Evolutionary conservation across 257 asterid species (phyloP).

Genomic region (Nicotiana paniculata): DNA sequence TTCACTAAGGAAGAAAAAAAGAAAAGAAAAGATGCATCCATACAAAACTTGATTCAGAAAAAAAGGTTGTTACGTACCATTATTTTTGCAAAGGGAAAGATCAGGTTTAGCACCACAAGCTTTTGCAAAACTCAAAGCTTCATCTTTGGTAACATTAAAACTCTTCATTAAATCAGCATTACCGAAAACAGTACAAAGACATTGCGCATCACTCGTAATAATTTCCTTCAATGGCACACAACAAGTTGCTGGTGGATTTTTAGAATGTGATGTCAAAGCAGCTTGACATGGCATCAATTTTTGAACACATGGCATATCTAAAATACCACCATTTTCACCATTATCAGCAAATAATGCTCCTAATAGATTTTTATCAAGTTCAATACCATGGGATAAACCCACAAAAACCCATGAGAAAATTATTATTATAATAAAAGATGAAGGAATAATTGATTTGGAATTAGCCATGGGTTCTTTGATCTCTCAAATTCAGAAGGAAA

Average conservation of each 20-base stretch:
- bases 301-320: constrained; percentile 30
- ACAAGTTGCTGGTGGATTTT: constrained; percentile 26
- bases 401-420: constrained; percentile 10
- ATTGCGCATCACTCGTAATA: constrained; percentile 13
- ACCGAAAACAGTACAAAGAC: constrained; percentile 37
- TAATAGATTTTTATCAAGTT: neutral
- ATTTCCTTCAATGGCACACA: constrained; percentile 28
- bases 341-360: neutral
- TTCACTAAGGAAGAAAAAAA: no score
- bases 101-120: constrained; percentile 37
- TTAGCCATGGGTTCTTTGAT: neutral
- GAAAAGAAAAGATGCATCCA: no score
- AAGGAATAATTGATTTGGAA: neutral
- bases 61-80: neutral
- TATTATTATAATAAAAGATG: neutral
- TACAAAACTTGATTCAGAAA: neutral
- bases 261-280: constrained; percentile 17
- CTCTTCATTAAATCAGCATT: constrained; percentile 19
- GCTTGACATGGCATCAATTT: constrained; percentile 39
- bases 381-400: constrained; percentile 14
- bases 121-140: constrained; percentile 31
- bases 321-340: neutral
- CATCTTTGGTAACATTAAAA: constrained; percentile 28
- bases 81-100: constrained; percentile 22
- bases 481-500: neutral